These are phyloP conservation scores for Penicillium mononematosum DNA, from an alignment of 495 filamentous ascomycete species.

Conservation along the genomic window DNA sequence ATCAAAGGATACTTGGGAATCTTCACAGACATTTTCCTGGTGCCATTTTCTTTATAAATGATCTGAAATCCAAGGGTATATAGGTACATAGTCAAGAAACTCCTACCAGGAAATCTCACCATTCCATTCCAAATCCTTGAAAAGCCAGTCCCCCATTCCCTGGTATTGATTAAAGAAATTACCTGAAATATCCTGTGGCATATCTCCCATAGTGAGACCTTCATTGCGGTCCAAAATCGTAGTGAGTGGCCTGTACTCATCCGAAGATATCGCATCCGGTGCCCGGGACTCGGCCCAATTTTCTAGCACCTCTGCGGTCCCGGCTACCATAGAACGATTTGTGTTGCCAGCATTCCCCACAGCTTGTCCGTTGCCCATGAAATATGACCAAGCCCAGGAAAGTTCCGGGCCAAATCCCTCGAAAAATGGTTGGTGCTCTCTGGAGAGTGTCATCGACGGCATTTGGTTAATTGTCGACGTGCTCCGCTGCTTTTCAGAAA, in stretches of 20 bases:
- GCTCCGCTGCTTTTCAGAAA: slow-evolving; percentile 18
- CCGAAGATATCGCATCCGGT: slow-evolving; percentile 2
- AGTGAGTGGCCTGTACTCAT: slow-evolving; percentile 20
- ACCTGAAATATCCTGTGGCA: slow-evolving; percentile 1
- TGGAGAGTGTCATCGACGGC: slow-evolving; percentile 5
- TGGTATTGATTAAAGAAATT: slow-evolving; percentile 23
- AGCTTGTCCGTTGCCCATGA: slow-evolving; percentile 1
- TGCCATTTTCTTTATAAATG: neutral
- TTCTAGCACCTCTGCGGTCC: neutral
- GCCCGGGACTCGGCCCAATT: slow-evolving; percentile 9
- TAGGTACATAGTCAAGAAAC: neutral
- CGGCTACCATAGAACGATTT: neutral
- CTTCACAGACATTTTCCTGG: neutral
- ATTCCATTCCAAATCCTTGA: slow-evolving; percentile 20
- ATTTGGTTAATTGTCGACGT: neutral
- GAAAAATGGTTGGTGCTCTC: slow-evolving; percentile 17
- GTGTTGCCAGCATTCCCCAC: neutral
- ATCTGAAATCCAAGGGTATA: neutral
- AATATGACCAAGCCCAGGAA: slow-evolving; percentile 19
- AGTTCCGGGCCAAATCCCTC: slow-evolving; percentile 15
- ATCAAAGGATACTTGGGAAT: neutral
- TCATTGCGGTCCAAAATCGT: slow-evolving; percentile 19
- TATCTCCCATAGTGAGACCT: slow-evolving; percentile 16
- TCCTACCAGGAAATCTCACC: slow-evolving; percentile 12
- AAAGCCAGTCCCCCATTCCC: slow-evolving; percentile 24